These are phyloP conservation scores for Scenedesmus sp. DNA, from an alignment of 163 green algal genomes.

Conservation along the genomic window DNA sequence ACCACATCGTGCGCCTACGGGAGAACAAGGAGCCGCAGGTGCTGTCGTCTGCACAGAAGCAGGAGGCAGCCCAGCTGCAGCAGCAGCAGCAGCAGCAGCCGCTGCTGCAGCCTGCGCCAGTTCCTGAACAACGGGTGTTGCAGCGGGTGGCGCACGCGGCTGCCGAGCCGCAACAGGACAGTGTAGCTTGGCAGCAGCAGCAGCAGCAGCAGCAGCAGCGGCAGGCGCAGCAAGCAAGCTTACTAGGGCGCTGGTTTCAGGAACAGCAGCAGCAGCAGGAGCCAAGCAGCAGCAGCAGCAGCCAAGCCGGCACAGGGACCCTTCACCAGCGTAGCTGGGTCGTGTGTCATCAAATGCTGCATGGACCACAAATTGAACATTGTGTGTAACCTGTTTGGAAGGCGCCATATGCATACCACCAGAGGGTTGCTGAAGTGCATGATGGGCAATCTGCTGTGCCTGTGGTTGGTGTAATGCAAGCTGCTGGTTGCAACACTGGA, in stretches of 20 bases:
- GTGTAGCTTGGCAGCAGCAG: background rate
- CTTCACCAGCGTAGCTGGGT: background rate
- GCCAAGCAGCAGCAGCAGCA: background rate
- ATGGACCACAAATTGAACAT: no score
- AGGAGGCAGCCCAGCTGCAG: background rate
- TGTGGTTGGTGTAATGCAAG: background rate
- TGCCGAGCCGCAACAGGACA: background rate
- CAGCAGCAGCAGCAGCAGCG: slow-evolving; percentile 30
- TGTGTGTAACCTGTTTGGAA: background rate
- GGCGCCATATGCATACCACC: background rate
- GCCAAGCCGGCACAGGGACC: background rate
- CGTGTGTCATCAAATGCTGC: background rate
- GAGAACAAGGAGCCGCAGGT: background rate
- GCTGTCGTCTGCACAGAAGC: background rate
- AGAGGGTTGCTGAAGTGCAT: background rate
- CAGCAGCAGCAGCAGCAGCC: slow-evolving; percentile 14
- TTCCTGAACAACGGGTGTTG: background rate
- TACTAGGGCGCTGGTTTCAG: background rate
- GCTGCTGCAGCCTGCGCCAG: background rate
- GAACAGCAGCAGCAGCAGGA: background rate
- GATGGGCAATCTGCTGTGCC: background rate
- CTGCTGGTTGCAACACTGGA: background rate
- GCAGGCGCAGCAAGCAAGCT: background rate
- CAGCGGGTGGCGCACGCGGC: background rate
- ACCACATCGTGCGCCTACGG: slow-evolving; percentile 23